Base-by-base conservation (phyloP, 768 basidiomycete species). In the Paxillus involutus region DNA sequence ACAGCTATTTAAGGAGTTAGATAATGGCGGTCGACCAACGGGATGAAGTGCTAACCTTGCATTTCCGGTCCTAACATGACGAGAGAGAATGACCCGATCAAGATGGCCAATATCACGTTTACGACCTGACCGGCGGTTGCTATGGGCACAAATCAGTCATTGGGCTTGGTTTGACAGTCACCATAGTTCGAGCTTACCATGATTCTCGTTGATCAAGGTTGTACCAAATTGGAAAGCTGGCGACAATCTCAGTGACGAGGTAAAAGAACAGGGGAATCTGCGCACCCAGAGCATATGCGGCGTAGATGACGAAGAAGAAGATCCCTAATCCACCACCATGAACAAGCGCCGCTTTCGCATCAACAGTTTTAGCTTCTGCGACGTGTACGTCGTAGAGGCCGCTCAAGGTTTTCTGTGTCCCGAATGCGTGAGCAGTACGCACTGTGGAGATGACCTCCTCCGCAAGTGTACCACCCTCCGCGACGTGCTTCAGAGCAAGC, bases 401-500 rank as follows among this genome's bases (percentile, higher is more conserved):
- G 2, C 82, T 62, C 43, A 98, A 76, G 33, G 77, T 78, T 6
- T 65, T 73, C 71, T 94, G 90, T 0, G 85, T 88, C 40, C 92
- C 92, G 61, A 98, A 98, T 0, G 95, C 94, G 56, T 96, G 91
- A 3, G 91, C 84, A 1, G 92, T 95, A n/a, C 94, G 86, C 54
- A 98, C 75, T 42, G 89, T 89, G 0, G 91, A 88, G 55, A 98
- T 90, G 59, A 93, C 93, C 69, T 97, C 95, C 71, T 98, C 95
- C 0, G 94, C 94, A 14, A 97, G 66, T 10, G 82, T 86, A 33
- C 94, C 94, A 19, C 86, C 86, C 12, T 85, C 81, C 3, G 92
- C 92, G 24, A 94, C 80, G 51, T 87, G 77, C 51, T 88, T 81
- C 49, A 95, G 79, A 29, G 91, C 84, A 16, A 80, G 52, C 59